phyloP scores from a whole-genome alignment of 2,329 filamentous ascomycete species.

The Epichloe brachyelytri region DNA sequence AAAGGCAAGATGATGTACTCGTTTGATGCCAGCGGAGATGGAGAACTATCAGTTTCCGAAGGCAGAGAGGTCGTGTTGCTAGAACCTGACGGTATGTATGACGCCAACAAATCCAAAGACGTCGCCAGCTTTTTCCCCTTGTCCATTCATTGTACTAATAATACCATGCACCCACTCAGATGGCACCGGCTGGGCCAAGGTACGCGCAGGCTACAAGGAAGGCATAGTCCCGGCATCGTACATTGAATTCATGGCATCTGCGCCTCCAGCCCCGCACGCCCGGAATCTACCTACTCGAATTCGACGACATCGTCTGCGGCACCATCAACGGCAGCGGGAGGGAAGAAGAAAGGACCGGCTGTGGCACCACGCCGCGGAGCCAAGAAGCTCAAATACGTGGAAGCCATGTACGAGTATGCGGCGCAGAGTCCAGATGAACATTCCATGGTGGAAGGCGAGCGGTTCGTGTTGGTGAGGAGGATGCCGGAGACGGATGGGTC shows the following conservation, averaged over 20 bases:
- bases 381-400: constrained; percentile 87
- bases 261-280: constrained; percentile 40
- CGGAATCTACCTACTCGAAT: constrained; percentile 65
- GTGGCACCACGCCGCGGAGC: constrained; percentile 84
- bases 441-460: constrained; percentile 81
- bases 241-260: constrained; percentile 50
- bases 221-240: constrained; percentile 84
- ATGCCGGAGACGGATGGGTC: constrained; percentile 88
- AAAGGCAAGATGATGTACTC: constrained; percentile 81
- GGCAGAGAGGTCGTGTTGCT: constrained; percentile 66
- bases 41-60: constrained; percentile 70
- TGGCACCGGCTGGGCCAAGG: constrained; percentile 82
- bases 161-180: constrained; percentile 36
- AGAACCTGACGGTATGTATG: constrained; percentile 65
- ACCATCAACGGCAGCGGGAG: constrained; percentile 18
- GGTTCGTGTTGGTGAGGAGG: constrained; percentile 82
- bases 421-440: constrained; percentile 79
- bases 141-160: background rate
- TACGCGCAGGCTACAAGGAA: constrained; percentile 61
- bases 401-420: constrained; percentile 84
- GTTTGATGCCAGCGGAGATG: constrained; percentile 69
- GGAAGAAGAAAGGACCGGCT: constrained; percentile 79
- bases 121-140: background rate
- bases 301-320: constrained; percentile 33
- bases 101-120: too few relatives aligned